Conservation (phyloP, 495 filamentous ascomycete genomes). For the Acidomyces sp. region DNA sequence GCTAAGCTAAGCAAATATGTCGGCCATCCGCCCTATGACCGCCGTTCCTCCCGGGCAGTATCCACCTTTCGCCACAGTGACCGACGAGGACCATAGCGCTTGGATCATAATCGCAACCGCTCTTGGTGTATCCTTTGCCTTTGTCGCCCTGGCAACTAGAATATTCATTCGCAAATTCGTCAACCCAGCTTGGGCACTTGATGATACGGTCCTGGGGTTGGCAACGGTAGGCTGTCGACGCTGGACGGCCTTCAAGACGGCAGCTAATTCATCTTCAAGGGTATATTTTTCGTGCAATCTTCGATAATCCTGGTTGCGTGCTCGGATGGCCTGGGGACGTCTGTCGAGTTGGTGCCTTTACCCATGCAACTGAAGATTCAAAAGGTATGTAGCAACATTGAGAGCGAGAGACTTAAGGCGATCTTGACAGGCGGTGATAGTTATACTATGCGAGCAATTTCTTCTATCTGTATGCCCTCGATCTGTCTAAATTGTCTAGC, state of each 20-base stretch:
- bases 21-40: too few relatives aligned
- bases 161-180: slow-evolving; percentile 3
- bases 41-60: slow-evolving; percentile 7
- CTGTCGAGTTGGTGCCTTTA: neutral
- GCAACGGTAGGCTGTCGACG: slow-evolving; percentile 7
- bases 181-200: neutral
- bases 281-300: slow-evolving; percentile 4
- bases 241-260: too few relatives aligned
- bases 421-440: neutral
- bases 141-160: neutral
- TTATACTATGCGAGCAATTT: slow-evolving; percentile 14
- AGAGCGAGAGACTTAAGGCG: neutral
- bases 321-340: slow-evolving; percentile 6
- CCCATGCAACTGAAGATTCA: neutral
- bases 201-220: slow-evolving; percentile 2
- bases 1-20: too few relatives aligned
- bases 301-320: slow-evolving; percentile 3
- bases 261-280: neutral
- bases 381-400: slow-evolving; percentile 1
- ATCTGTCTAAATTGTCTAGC: slow-evolving; percentile 1
- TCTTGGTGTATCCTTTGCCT: slow-evolving; percentile 5
- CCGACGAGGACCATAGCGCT: slow-evolving; percentile 8
- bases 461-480: slow-evolving; percentile 6
- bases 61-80: slow-evolving; percentile 7
- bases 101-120: slow-evolving; percentile 7